Conservation (phyloP, 208 protist genomes). For the Naegleria gruberi region DNA sequence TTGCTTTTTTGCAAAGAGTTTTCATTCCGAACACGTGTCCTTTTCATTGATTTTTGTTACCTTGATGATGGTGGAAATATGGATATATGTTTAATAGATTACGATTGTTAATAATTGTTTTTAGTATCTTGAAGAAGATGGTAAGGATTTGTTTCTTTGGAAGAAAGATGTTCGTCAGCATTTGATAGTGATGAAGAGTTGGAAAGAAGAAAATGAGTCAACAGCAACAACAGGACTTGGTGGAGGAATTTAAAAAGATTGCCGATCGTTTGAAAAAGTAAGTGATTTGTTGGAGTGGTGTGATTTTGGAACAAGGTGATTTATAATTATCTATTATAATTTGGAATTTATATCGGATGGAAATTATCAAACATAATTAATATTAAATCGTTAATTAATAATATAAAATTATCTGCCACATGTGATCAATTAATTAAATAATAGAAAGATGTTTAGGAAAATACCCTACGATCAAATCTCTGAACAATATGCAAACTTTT, state of each 20-base stretch:
- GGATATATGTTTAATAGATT: too few species aligned
- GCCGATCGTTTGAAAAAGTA: slow-evolving; percentile 14
- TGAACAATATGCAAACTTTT: neutral
- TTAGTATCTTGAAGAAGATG: too few species aligned
- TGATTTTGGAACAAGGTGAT: neutral
- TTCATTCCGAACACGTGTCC: neutral
- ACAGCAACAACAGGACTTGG: neutral
- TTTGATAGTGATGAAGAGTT: too few species aligned
- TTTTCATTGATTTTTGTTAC: neutral
- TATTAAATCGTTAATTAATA: neutral
- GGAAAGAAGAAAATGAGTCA: neutral
- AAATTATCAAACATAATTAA: neutral
- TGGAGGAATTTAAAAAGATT: slow-evolving; percentile 16
- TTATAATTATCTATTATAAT: neutral
- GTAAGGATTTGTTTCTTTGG: too few species aligned
- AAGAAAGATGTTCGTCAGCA: too few species aligned
- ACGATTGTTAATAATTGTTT: too few species aligned
- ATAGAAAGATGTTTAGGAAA: slow-evolving; percentile 1
- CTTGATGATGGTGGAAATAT: too few species aligned
- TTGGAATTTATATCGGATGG: too few species aligned
- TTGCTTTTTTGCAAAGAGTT: neutral
- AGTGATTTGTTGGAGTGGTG: neutral
- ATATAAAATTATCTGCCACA: neutral
- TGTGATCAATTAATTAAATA: neutral
- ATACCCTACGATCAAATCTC: neutral